Percentiles rank a stretch among this genome's conserved stretches.
Evolutionary conservation across 257 asterid species (phyloP).

Genomic region (Nicotiana otophora): DNA sequence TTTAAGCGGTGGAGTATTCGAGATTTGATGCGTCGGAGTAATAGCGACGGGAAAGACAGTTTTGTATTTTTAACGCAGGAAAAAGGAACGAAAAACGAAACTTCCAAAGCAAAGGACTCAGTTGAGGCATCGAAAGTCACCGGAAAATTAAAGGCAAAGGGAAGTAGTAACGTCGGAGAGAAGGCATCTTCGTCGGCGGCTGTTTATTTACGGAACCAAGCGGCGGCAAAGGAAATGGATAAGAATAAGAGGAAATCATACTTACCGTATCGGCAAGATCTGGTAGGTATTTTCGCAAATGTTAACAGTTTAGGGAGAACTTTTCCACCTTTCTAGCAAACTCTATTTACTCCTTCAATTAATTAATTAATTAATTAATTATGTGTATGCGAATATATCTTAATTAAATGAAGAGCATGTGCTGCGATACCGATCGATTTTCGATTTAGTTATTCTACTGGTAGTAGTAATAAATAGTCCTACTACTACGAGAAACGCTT

Average conservation of each 20-base stretch:
- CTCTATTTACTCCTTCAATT: not conserved
- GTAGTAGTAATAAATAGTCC: not conserved
- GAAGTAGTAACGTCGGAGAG: not conserved
- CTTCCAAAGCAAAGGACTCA: not conserved
- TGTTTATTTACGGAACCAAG: constrained; percentile 9
- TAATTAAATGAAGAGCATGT: not conserved
- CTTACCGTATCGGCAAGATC: constrained; percentile 65
- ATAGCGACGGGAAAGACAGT: constrained; percentile 77
- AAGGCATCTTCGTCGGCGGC: constrained; percentile 29
- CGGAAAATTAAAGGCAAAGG: constrained; percentile 27
- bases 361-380: not conserved
- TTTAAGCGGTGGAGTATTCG: constrained; percentile 71
- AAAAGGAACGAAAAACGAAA: constrained; percentile 19
- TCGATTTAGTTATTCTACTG: not conserved
- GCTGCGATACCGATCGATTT: not conserved
- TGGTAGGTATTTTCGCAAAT: constrained; percentile 63
- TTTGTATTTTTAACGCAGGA: constrained; percentile 58
- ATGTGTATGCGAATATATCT: not conserved
- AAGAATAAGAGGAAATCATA: constrained; percentile 61
- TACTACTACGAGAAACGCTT: not conserved
- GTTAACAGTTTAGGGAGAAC: constrained; percentile 41
- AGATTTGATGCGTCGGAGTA: constrained; percentile 73
- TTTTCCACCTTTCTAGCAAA: constrained; percentile 28
- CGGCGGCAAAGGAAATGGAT: constrained; percentile 59
- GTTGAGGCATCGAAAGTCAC: not conserved